These are phyloP conservation scores for Scytalidium lignicola DNA, from an alignment of 2,329 filamentous ascomycete genomes.

Conservation along the genomic window DNA sequence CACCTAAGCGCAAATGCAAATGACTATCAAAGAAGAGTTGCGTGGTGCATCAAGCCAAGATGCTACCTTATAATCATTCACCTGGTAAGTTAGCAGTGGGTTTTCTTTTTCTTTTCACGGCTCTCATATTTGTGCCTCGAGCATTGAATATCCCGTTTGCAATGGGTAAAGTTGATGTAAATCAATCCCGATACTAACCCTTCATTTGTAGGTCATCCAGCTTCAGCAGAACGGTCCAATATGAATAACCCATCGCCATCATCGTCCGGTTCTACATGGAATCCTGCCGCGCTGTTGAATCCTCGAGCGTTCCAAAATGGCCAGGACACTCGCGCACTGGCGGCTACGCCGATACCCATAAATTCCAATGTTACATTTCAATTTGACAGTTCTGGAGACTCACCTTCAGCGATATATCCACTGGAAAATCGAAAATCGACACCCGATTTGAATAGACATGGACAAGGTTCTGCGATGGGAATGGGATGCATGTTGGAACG, in stretches of 20 bases:
- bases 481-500: slow-evolving; percentile 65
- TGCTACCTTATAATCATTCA: slow-evolving; percentile 30
- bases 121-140: not conserved
- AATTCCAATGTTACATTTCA: slow-evolving; percentile 18
- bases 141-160: not conserved
- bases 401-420: slow-evolving; percentile 4
- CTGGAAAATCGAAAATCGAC: not conserved
- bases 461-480: slow-evolving; percentile 29
- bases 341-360: slow-evolving; percentile 2
- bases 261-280: slow-evolving; percentile 29
- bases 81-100: slow-evolving; percentile 25
- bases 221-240: slow-evolving; percentile 20
- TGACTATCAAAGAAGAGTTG: slow-evolving; percentile 11
- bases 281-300: slow-evolving; percentile 36
- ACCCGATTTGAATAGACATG: slow-evolving; percentile 4
- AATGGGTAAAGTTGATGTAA: not conserved
- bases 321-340: not conserved
- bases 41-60: slow-evolving; percentile 18
- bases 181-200: slow-evolving; percentile 5
- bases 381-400: slow-evolving; percentile 25
- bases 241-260: slow-evolving; percentile 14
- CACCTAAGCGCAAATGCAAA: slow-evolving; percentile 20
- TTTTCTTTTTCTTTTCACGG: not conserved
- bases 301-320: slow-evolving; percentile 29
- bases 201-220: slow-evolving; percentile 20